These are phyloP conservation scores for Paramyrothecium sp. DNA, from an alignment of 2,329 filamentous ascomycete species.

Conservation along the genomic window DNA sequence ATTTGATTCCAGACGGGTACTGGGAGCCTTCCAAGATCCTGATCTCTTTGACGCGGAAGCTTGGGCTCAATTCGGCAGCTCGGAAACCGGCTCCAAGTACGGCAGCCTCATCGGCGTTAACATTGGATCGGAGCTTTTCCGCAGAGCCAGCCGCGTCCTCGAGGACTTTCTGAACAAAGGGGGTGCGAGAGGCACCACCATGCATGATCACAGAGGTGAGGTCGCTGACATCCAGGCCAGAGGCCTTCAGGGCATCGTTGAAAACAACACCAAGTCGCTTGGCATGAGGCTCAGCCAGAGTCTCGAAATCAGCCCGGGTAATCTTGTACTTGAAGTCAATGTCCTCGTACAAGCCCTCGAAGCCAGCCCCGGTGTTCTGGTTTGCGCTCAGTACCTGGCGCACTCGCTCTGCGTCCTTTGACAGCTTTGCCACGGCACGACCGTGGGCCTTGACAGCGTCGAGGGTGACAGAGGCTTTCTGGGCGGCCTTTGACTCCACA, in stretches of 20 bases:
- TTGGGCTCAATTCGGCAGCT: constrained; percentile 86
- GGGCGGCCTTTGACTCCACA: constrained; percentile 64
- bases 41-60: constrained; percentile 98
- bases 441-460: constrained; percentile 72
- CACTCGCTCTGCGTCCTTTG: constrained; percentile 84
- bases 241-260: constrained; percentile 69
- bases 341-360: constrained; percentile 89
- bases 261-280: constrained; percentile 69
- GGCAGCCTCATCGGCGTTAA: constrained; percentile 95
- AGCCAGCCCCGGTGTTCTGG: constrained; percentile 72
- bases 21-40: constrained; percentile 72
- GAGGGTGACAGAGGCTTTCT: constrained; percentile 61
- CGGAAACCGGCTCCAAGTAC: constrained; percentile 96
- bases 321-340: constrained; percentile 93
- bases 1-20: constrained; percentile 75
- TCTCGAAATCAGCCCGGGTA: constrained; percentile 76
- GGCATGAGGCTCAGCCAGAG: constrained; percentile 66
- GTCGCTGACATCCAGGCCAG: constrained; percentile 71
- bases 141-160: constrained; percentile 70
- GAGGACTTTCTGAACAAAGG: constrained; percentile 88
- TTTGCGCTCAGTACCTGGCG: constrained; percentile 94
- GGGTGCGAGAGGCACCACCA: constrained; percentile 85
- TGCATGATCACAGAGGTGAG: constrained; percentile 91
- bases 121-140: constrained; percentile 85
- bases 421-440: constrained; percentile 83